phyloP scores from a whole-genome alignment of 2,329 filamentous ascomycete species.

The Trichoderma arundinaceum region DNA sequence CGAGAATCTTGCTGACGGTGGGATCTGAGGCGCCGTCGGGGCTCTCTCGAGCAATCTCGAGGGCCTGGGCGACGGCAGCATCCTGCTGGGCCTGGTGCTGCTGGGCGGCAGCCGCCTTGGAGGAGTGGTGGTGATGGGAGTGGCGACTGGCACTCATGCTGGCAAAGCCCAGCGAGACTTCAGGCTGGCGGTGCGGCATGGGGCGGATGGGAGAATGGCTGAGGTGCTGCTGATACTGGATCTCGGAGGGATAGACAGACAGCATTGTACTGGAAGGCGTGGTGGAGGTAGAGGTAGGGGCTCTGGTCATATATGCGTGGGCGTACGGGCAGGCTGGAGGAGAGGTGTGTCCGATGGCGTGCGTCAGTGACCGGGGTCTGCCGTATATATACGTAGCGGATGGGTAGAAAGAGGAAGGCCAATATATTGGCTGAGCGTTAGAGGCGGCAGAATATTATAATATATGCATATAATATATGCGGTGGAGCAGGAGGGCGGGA shows the following conservation, averaged over 20 bases:
- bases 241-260: conserved; percentile 35
- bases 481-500: conserved; percentile 26
- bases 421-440: conserved; percentile 1
- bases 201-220: conserved; percentile 28
- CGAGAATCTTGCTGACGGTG: conserved; percentile 67
- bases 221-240: conserved; percentile 31
- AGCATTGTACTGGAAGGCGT: conserved; percentile 34
- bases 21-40: conserved; percentile 69
- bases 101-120: conserved; percentile 34
- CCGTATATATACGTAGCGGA: conserved; percentile 24
- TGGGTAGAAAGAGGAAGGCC: conserved; percentile 25
- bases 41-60: conserved; percentile 77
- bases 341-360: conserved; percentile 6
- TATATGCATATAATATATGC: conserved; percentile 28
- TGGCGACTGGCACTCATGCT: conserved; percentile 25
- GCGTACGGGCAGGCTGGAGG: conserved; percentile 10
- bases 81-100: conserved; percentile 39
- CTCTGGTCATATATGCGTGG: conserved; percentile 33
- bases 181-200: conserved; percentile 38
- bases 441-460: conserved; percentile 25
- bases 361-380: conserved; percentile 26
- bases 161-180: conserved; percentile 32
- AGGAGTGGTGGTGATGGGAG: conserved; percentile 34
- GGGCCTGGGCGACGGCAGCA: conserved; percentile 65
- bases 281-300: conserved; percentile 14